A percentile compares a stretch with the other conserved stretches of the same genome.
phyloP scores from a whole-genome alignment of 192 early-diverging fungal genomes.

The Phlyctochytrium bullatum region DNA sequence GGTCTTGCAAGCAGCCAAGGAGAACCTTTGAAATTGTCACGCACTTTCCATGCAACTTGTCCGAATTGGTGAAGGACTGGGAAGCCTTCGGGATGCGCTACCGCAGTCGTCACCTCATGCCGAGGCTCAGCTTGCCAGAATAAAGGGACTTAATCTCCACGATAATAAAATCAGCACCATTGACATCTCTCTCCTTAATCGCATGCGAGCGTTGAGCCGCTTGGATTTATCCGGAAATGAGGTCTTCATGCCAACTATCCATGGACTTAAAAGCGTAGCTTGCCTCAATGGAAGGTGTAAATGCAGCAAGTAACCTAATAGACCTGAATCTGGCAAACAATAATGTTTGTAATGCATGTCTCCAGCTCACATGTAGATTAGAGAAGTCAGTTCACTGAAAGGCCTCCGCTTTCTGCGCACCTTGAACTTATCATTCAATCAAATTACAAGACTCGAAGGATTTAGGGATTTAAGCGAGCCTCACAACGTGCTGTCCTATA shows the following conservation, averaged over 20 bases:
- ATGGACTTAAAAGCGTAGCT: too few relatives aligned
- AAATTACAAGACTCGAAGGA: slow-evolving; percentile 26
- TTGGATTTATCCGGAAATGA: slow-evolving; percentile 38
- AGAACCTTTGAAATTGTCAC: background rate
- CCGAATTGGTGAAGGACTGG: background rate
- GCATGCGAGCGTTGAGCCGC: slow-evolving; percentile 10
- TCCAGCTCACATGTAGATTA: slow-evolving; percentile 15
- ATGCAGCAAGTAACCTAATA: slow-evolving; percentile 12
- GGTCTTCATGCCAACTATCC: too few relatives aligned
- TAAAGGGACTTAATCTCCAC: slow-evolving; percentile 21
- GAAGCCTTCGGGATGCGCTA: background rate
- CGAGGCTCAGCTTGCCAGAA: background rate
- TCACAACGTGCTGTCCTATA: slow-evolving; percentile 5
- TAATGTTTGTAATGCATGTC: slow-evolving; percentile 17
- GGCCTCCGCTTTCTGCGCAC: slow-evolving; percentile 7
- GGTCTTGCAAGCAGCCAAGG: background rate
- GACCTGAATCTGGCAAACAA: slow-evolving; percentile 45
- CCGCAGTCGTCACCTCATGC: background rate
- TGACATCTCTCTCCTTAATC: slow-evolving; percentile 12
- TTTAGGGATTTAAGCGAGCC: slow-evolving; percentile 2
- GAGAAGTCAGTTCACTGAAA: slow-evolving; percentile 13
- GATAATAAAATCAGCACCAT: slow-evolving; percentile 22
- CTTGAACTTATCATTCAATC: slow-evolving; percentile 44
- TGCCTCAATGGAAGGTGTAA: slow-evolving; percentile 26
- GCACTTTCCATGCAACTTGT: background rate